Percentiles rank a stretch among this genome's conserved stretches.
Evolutionary conservation across 768 basidiomycete species (phyloP).

Genomic region (Clavaria fumosa): DNA sequence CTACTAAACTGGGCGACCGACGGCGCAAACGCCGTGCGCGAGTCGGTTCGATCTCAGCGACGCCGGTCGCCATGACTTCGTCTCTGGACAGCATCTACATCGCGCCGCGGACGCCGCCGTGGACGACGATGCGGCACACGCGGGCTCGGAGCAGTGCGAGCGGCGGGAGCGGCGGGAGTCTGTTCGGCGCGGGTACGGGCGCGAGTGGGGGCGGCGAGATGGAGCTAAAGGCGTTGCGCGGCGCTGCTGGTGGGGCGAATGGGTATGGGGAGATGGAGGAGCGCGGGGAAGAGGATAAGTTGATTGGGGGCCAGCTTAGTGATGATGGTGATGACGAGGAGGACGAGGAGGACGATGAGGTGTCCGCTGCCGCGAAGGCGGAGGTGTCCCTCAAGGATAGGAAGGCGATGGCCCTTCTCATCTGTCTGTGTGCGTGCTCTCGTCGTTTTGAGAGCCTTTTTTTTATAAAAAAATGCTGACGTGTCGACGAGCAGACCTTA

Average conservation of each 20-base stretch:
- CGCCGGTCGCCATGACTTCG: too few species aligned
- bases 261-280: conserved; percentile 29
- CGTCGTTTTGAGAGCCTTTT: conserved; percentile 6
- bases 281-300: conserved; percentile 14
- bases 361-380: conserved; percentile 24
- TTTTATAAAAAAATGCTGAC: conserved; percentile 6
- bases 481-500: conserved; percentile 33
- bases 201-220: conserved; percentile 28
- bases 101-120: conserved; percentile 33
- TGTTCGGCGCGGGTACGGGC: conserved; percentile 17
- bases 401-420: conserved; percentile 68
- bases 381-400: conserved; percentile 63
- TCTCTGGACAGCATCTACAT: conserved; percentile 45
- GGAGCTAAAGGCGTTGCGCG: conserved; percentile 44
- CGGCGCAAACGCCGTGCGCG: too few species aligned
- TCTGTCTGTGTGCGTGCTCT: conserved; percentile 64
- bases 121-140: too few species aligned
- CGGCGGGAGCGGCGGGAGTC: conserved; percentile 24
- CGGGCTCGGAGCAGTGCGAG: too few species aligned
- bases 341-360: conserved; percentile 13
- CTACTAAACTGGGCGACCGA: too few species aligned
- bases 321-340: too few species aligned
- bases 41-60: too few species aligned
- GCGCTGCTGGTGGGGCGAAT: conserved; percentile 36
- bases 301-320: too few species aligned